Evolutionary conservation across 179 eudicot species (phyloP).

Genomic region (Heliamphora pulchella): DNA sequence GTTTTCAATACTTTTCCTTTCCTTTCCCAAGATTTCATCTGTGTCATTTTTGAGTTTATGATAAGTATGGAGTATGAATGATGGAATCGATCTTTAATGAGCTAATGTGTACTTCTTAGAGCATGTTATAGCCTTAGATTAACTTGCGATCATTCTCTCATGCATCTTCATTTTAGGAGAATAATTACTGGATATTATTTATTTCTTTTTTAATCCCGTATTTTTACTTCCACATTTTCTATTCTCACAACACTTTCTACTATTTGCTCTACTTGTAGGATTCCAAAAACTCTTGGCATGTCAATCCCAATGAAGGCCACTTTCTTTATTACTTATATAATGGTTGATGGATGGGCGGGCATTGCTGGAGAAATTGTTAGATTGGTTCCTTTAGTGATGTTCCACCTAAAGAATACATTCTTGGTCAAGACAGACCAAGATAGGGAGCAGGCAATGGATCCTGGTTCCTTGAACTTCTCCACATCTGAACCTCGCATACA

Average conservation of each 20-base stretch:
- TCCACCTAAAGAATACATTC: constrained; percentile 78
- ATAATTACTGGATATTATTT: background rate
- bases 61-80: background rate
- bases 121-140: background rate
- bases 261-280: constrained; percentile 36
- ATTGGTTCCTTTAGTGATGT: constrained; percentile 70
- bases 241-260: background rate
- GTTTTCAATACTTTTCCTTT: background rate
- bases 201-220: background rate
- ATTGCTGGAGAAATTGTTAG: constrained; percentile 85
- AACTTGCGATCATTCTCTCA: background rate
- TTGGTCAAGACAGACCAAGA: constrained; percentile 89
- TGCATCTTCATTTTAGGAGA: background rate
- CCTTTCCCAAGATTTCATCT: background rate
- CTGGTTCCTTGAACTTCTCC: constrained; percentile 67
- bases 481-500: constrained; percentile 69
- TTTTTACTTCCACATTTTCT: background rate
- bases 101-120: background rate
- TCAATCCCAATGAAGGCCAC: constrained; percentile 97
- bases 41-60: background rate
- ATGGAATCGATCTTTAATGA: background rate
- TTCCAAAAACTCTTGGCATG: constrained; percentile 84
- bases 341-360: constrained; percentile 99
- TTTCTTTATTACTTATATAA: constrained; percentile 88
- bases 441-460: constrained; percentile 80